Base-by-base conservation (phyloP, 805 yeast genomes). In the Wickerhamiella qilinensis region DNA sequence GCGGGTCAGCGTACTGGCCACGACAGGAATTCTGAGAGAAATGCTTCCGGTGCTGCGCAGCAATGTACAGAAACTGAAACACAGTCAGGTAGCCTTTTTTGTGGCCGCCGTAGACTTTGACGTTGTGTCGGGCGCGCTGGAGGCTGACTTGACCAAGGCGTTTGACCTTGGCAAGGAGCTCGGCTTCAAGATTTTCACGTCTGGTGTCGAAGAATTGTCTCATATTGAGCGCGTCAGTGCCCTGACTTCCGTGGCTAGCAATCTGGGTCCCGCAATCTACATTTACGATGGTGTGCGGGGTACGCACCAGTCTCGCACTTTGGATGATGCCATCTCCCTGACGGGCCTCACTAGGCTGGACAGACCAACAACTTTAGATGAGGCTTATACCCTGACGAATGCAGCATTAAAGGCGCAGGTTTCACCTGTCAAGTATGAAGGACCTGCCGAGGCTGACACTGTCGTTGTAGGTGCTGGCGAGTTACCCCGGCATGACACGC, bases 401-500 rank as follows among this genome's bases (percentile, higher is more conserved):
- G 46, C 59, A 16, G 55, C 66, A n/a, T 58, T 74, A 16, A 77
- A 75, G 27, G 64, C 78, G 14, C 44, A 57, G 15, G 72, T 71
- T 53, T 57, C 65, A 35, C 73, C 77, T 20, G 79, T 81, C 51
- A 83, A 81, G 57, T 83, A 77, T 58, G 60, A 55, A 42, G 95
- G 95, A 38, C 63, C 64, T 38, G 54, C 56, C 8, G 57, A 64
- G 39, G 77, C 94, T 7, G 71, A 71, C 33, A 72, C 78, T 19
- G 81, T 86, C n/a, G 76, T 81, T 55, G 88, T 85, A 25, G 65
- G 76, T n/a, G 75, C 79, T 46, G 93, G 94, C 19, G 29, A 9
- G n/a, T 7, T 21, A 17, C 12, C 35, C 17, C 9, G n/a, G 20
- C 16, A 12, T 25, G 11, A 6, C 25, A 11, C 25, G 25, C 20